Evolutionary conservation across 345 rosid genomes (phyloP).

Genomic region (Zanthoxylum bungeanum): DNA sequence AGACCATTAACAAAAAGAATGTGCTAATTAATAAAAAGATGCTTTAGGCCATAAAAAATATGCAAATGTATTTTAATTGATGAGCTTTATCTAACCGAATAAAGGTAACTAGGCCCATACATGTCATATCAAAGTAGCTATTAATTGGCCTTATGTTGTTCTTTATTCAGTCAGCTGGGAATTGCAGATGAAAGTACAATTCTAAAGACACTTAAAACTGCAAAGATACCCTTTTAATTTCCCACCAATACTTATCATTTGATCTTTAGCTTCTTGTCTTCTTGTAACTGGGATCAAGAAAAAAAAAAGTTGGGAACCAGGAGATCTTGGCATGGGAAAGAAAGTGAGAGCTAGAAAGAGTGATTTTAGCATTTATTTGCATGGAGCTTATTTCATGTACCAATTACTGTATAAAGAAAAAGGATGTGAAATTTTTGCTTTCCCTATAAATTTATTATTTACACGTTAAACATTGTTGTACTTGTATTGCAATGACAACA

Average conservation of each 20-base stretch:
- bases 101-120: background rate
- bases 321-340: background rate
- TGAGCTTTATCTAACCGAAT: background rate
- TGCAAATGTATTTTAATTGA: background rate
- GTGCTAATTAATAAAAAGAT: background rate
- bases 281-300: too few relatives aligned
- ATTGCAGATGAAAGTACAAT: slow-evolving; percentile 15
- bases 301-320: too few relatives aligned
- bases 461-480: too few relatives aligned
- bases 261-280: slow-evolving; percentile 8
- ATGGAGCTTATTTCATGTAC: too few relatives aligned
- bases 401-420: too few relatives aligned
- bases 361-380: background rate
- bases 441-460: background rate
- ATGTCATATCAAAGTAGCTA: background rate
- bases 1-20: background rate
- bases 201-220: slow-evolving; percentile 6
- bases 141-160: background rate
- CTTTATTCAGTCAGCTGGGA: background rate
- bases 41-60: background rate
- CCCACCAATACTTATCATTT: background rate
- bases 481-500: background rate
- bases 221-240: slow-evolving; percentile 10
- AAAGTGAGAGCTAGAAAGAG: background rate
- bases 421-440: background rate